phyloP scores from a whole-genome alignment of 257 asterid genomes.

The Capsicum baccatum region DNA sequence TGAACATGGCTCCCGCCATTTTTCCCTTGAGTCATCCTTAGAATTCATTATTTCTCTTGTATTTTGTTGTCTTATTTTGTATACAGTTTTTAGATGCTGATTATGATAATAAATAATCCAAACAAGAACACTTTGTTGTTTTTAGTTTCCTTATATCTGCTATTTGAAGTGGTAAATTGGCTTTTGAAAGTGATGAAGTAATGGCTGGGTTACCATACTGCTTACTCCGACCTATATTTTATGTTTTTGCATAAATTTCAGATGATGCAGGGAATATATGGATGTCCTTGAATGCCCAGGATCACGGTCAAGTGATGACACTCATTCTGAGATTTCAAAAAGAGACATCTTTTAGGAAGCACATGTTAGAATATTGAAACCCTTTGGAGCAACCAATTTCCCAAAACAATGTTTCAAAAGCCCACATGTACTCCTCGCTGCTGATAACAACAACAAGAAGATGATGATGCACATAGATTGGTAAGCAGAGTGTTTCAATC shows the following conservation, averaged over 20 bases:
- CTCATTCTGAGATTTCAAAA: conserved; percentile 44
- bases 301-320: conserved; percentile 42
- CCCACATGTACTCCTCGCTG: conserved; percentile 41
- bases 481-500: conserved; percentile 45
- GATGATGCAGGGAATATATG: conserved; percentile 56
- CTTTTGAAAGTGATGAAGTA: not conserved
- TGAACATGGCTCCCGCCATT: not conserved
- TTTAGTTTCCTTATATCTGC: not conserved
- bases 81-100: not conserved
- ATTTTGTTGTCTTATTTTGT: not conserved
- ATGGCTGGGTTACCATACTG: not conserved
- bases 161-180: not conserved
- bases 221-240: not conserved
- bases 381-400: conserved; percentile 27
- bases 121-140: not conserved
- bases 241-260: conserved; percentile 28
- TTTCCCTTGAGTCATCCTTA: not conserved
- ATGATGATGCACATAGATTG: conserved; percentile 41
- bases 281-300: conserved; percentile 43
- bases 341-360: conserved; percentile 44
- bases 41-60: conserved; percentile 9
- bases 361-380: conserved; percentile 35
- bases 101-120: not conserved
- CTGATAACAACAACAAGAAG: conserved; percentile 9
- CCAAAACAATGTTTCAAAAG: conserved; percentile 41